Evolutionary conservation across 2,329 filamentous ascomycete genomes (phyloP).

Genomic region (Acrodontium crateriforme): DNA sequence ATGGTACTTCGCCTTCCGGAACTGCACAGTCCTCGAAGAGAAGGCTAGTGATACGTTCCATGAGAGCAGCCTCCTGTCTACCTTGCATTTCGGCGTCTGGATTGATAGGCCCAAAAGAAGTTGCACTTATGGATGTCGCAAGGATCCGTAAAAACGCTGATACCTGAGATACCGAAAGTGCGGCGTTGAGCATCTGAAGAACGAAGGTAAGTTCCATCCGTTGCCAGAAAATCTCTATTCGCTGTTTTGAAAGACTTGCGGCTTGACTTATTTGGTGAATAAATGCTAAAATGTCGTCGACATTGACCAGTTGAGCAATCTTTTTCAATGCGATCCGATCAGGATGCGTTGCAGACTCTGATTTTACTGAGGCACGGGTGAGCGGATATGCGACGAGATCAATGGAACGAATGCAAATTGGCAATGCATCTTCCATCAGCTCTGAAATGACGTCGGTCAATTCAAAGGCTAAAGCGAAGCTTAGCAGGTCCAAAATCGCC

Average conservation of each 20-base stretch:
- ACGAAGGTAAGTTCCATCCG: conserved; percentile 42
- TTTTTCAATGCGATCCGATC: conserved; percentile 23
- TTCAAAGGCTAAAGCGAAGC: conserved; percentile 50
- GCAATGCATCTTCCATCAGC: conserved; percentile 43
- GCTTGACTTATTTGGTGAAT: conserved; percentile 46
- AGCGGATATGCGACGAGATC: conserved; percentile 42
- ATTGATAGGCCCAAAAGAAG: conserved; percentile 53
- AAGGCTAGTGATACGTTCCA: conserved; percentile 50
- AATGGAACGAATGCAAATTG: conserved; percentile 30
- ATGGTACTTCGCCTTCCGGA: conserved; percentile 28
- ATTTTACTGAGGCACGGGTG: conserved; percentile 23
- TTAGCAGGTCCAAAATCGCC: conserved; percentile 50
- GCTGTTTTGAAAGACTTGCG: conserved; percentile 34
- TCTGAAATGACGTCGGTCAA: conserved; percentile 44
- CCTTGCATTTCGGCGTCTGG: conserved; percentile 29
- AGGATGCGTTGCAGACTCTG: conserved; percentile 11
- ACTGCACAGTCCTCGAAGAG: conserved; percentile 42
- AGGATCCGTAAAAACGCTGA: conserved; percentile 55
- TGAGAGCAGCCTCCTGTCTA: conserved; percentile 30
- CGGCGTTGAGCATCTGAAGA: conserved; percentile 52
- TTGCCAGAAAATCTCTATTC: conserved; percentile 48
- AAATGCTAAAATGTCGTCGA: conserved; percentile 48
- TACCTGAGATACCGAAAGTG: conserved; percentile 52
- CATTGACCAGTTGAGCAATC: conserved; percentile 47
- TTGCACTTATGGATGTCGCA: conserved; percentile 48